Evolutionary conservation across 169 alveolate species (phyloP).

Genomic region (Plasmodium knowlesi): DNA sequence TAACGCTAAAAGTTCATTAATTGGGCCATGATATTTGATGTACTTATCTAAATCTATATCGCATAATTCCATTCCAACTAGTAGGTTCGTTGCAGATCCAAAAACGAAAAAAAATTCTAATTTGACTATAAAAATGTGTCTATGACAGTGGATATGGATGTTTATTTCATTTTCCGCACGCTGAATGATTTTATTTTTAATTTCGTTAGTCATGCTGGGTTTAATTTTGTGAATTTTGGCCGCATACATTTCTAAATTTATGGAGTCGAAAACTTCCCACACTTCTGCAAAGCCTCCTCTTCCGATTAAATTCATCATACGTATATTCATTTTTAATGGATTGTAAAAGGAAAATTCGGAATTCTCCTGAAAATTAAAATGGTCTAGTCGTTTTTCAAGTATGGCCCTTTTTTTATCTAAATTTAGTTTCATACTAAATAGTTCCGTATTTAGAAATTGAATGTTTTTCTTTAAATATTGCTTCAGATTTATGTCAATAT

Average conservation of each 20-base stretch:
- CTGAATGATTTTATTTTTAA: conserved; percentile 88
- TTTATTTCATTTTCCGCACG: conserved; percentile 91
- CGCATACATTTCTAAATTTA: conserved; percentile 90
- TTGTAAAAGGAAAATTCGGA: conserved; percentile 85
- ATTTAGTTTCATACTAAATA: conserved; percentile 79
- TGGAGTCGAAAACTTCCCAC: conserved; percentile 93
- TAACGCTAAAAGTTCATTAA: conserved; percentile 89
- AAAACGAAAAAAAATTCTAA: conserved; percentile 92
- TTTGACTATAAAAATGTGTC: conserved; percentile 91
- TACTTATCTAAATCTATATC: conserved; percentile 91
- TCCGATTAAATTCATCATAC: conserved; percentile 91
- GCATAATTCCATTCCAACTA: conserved; percentile 71
- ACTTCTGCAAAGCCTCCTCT: conserved; percentile 94
- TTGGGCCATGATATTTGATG: conserved; percentile 89
- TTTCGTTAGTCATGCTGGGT: conserved; percentile 88
- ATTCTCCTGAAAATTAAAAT: conserved; percentile 82
- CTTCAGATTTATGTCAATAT: conserved; percentile 66
- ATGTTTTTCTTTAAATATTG: conserved; percentile 77
- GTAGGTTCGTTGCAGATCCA: conserved; percentile 77
- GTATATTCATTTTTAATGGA: conserved; percentile 83
- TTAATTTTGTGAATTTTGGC: conserved; percentile 91
- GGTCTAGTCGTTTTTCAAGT: conserved; percentile 82
- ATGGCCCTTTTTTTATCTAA: conserved; percentile 83
- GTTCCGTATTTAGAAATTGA: conserved; percentile 79
- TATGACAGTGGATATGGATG: conserved; percentile 88